Evolutionary conservation across 1,284 basidiomycete species (phyloP).

Genomic region (Ustilago nuda): DNA sequence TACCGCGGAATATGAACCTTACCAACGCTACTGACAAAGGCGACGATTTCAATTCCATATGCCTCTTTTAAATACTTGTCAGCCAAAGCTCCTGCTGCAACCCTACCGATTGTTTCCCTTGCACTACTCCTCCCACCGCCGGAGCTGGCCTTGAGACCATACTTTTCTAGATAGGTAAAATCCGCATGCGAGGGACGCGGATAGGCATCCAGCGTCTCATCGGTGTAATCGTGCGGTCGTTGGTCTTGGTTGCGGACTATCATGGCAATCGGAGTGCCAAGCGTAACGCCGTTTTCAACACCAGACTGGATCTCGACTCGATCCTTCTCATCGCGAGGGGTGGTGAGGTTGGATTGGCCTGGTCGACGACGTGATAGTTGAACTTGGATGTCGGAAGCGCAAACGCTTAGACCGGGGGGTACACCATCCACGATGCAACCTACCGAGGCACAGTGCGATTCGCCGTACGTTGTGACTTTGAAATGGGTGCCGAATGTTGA

Average conservation of each 20-base stretch:
- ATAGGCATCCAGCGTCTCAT: conserved; percentile 86
- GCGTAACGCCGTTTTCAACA: conserved; percentile 90
- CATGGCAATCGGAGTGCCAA: conserved; percentile 96
- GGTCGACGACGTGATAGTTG: conserved; percentile 92
- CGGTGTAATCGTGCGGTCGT: conserved; percentile 96
- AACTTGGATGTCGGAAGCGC: conserved; percentile 85
- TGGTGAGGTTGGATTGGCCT: conserved; percentile 96
- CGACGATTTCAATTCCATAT: conserved; percentile 93
- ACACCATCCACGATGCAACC: conserved; percentile 98
- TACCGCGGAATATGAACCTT: conserved; percentile 80
- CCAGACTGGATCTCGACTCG: conserved; percentile 94
- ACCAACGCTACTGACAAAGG: conserved; percentile 95
- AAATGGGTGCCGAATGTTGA: conserved; percentile 91
- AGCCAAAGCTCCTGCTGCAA: conserved; percentile 97
- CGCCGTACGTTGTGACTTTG: conserved; percentile 96
- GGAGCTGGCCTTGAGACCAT: conserved; percentile 94
- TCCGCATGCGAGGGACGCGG: conserved; percentile 98
- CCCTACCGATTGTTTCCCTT: conserved; percentile 95
- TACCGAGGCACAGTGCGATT: conserved; percentile 96
- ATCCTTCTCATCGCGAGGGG: conserved; percentile 93
- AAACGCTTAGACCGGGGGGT: conserved; percentile 88
- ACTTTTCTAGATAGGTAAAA: conserved; percentile 98
- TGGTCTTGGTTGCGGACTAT: conserved; percentile 98
- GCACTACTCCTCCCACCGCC: conserved; percentile 95
- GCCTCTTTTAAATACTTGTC: conserved; percentile 92